Base-by-base conservation (phyloP, 106 monocot species). In the Dendrobium chrysotoxum region DNA sequence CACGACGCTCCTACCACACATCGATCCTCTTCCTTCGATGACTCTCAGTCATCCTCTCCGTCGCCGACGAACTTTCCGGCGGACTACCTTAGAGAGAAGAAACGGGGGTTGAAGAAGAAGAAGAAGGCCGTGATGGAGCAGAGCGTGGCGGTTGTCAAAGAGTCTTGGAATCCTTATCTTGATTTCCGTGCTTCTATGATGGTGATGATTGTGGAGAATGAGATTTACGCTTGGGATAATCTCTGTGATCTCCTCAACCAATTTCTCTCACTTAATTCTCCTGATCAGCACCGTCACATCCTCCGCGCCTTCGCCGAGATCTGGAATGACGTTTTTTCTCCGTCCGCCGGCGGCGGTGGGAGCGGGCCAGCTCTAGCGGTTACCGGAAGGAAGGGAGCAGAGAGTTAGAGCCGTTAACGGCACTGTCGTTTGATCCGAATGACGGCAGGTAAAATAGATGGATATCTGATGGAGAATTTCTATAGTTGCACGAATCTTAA, bases 281-380 rank as follows among this genome's bases (percentile, higher is more conserved):
- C 93, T 7, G 58, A 53, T 81, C 86, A 96, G 74, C 96, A 96
- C 83, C 87, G 82, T 55, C 75, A 83, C 81, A 96, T 93, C 75
- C 83, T 93, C 44, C 81, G 80, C 4, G 96, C 96, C 47, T 96
- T 93, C 87, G 83, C 88, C 65, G 95, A 95, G 82, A 80, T 91
- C 71, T 95, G 89, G 84, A 82, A 45, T 21, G 80, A 66, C 81
- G 81, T 46, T 20, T 74, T 70, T 35, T 70, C 70, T 70, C 70
- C 70, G 12, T 13, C 6, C 0, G 15, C 70, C 35, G 70, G 13
- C 4, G 70, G 16, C 30, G 15, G 31, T 3, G 61, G 50, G 3
- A 13, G 50, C 3, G 50, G 50, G 11, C 50, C 50, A 9, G 0
- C 44, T 44, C 9, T 44, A 44, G 50, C 50, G 35, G 3, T 35